Base-by-base conservation (phyloP, 805 yeast species). In the Debaryomyces tyrocola region DNA sequence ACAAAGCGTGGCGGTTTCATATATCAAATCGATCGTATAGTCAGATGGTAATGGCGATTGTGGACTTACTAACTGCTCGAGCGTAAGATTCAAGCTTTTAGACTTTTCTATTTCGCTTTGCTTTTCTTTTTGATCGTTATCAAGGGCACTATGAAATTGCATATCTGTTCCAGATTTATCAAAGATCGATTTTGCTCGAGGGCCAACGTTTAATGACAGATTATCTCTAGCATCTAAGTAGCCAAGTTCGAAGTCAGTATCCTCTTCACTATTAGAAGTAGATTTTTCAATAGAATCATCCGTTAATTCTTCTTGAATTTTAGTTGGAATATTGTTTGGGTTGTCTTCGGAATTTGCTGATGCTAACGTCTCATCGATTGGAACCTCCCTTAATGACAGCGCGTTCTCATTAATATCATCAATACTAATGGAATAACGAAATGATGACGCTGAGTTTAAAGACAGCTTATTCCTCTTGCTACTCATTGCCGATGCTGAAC, bases 1-100 rank as follows among this genome's bases (percentile, higher is more conserved):
- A 0, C 80, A 80, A 37, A 84, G 60, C 0, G 83, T 79, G 0
- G 85, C 83, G 4, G 80, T 67, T 52, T 87, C 88, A 55, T 79
- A 80, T 37, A 86, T 77, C 39, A 81, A 60, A 48, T 83, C 84
- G 36, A 87, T 70, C 5, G 82, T 69, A 37, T 69, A 64, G 48
- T 79, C 83, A 11, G 78, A 69, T 4, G 90, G 83, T 11, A 80
- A 73, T 2, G 80, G 76, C 0, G 85, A 70, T 43, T 74, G 69
- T 2, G 84, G 79, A 0, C 82, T 74, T 0, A 84, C 79, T 45
- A 84, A 58, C 39, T 75, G 78, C 54, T 82, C 87, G 38, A 85
- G 64, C 1, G 86, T 80, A 7, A 83, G 42, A 11, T 46, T 27
- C 0, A 48, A 43, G 1, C 49, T 46, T 6, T 49, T 46, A 4